Conservation (phyloP, 2,329 filamentous ascomycete species). For the Talaromyces sp. region DNA sequence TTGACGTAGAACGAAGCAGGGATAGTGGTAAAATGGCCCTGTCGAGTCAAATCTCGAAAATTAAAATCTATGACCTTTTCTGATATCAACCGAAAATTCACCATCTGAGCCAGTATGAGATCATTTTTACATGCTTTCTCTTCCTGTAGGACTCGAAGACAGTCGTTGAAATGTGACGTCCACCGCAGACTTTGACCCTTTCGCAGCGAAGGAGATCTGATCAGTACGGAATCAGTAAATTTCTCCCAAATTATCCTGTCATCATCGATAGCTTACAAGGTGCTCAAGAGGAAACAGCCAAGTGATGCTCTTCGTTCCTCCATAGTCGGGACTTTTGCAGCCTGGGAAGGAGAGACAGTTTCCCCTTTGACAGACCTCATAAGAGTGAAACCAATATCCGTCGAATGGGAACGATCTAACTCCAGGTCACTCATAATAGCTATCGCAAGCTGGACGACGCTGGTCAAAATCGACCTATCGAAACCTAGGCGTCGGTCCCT, state of each 20-base stretch:
- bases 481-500: slow-evolving; percentile 7
- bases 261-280: background rate
- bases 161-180: slow-evolving; percentile 1
- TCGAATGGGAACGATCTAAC: background rate
- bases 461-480: background rate
- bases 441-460: slow-evolving; percentile 9
- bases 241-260: background rate
- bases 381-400: background rate
- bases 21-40: background rate
- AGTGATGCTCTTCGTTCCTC: slow-evolving; percentile 10
- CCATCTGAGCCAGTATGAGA: background rate
- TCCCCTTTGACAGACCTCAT: slow-evolving; percentile 6
- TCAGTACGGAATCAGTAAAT: background rate
- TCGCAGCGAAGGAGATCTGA: background rate
- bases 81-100: background rate
- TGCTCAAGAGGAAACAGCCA: slow-evolving; percentile 12
- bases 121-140: background rate
- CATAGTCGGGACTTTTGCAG: background rate
- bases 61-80: slow-evolving; percentile 4
- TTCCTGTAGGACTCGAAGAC: slow-evolving; percentile 1
- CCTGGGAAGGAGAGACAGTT: background rate
- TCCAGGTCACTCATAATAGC: slow-evolving; percentile 1
- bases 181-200: slow-evolving; percentile 8
- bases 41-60: background rate
- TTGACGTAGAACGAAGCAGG: slow-evolving; percentile 9